phyloP scores from a whole-genome alignment of 2,329 filamentous ascomycete genomes.

The Fusarium continuum region DNA sequence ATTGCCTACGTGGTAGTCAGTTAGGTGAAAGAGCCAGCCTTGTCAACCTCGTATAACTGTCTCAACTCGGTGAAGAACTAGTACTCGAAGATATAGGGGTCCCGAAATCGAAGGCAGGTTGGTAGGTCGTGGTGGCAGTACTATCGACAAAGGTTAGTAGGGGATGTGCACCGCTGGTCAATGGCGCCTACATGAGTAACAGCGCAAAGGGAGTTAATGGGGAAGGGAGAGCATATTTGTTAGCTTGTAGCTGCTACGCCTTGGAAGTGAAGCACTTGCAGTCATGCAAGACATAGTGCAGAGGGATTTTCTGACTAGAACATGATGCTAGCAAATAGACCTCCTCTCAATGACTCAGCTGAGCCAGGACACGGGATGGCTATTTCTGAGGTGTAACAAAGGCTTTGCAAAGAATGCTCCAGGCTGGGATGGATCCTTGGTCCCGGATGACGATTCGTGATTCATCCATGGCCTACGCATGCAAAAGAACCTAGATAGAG shows the following conservation, averaged over 20 bases:
- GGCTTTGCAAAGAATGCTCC: background rate
- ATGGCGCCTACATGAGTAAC: constrained; percentile 3
- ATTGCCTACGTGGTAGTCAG: constrained; percentile 51
- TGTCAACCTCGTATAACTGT: constrained; percentile 49
- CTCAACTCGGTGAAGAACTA: constrained; percentile 50
- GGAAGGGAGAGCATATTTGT: constrained; percentile 19
- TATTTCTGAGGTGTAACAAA: constrained; percentile 21
- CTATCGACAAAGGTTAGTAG: background rate
- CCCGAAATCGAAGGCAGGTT: constrained; percentile 48
- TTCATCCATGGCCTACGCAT: background rate
- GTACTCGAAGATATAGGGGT: constrained; percentile 46
- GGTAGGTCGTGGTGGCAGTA: constrained; percentile 16
- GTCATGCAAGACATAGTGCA: constrained; percentile 26
- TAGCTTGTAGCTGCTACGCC: constrained; percentile 8
- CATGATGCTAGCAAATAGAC: constrained; percentile 13
- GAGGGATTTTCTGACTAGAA: constrained; percentile 21
- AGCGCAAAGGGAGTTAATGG: constrained; percentile 21
- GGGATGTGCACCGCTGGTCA: background rate
- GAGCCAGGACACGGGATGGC: constrained; percentile 44
- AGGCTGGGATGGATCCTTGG: background rate
- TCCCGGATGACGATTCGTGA: background rate
- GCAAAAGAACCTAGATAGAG: constrained; percentile 32
- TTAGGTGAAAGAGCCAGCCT: constrained; percentile 21
- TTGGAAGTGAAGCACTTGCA: constrained; percentile 18
- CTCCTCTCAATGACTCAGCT: constrained; percentile 23